phyloP scores from a whole-genome alignment of 1,284 basidiomycete genomes.

The Ustilago hordei region DNA sequence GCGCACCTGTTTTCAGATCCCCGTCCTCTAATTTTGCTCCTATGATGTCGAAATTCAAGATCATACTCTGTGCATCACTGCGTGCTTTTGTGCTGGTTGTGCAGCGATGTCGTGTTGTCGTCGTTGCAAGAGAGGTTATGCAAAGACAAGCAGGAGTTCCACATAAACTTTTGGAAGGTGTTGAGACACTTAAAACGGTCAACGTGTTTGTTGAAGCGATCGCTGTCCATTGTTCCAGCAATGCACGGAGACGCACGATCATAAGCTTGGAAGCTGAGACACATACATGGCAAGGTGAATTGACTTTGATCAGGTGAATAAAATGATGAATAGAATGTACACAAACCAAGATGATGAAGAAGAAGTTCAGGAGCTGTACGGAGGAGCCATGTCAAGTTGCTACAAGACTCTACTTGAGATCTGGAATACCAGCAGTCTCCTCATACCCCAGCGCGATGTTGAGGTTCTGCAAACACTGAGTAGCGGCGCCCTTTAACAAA shows the following conservation, averaged over 20 bases:
- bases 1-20: neutral
- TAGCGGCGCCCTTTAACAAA: conserved; percentile 95
- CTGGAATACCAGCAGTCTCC: conserved; percentile 84
- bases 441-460: conserved; percentile 94
- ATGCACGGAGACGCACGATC: no score
- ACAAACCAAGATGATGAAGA: neutral
- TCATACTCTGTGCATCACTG: neutral
- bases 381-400: neutral
- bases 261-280: no score
- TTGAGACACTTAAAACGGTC: no score
- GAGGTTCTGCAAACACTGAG: conserved; percentile 96
- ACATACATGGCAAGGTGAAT: no score
- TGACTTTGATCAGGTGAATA: neutral
- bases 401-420: conserved; percentile 24
- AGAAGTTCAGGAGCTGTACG: neutral
- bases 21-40: neutral
- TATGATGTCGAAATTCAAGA: conserved; percentile 11
- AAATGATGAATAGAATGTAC: neutral
- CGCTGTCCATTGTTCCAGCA: no score
- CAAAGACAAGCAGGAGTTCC: no score
- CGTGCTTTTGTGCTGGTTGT: neutral
- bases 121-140: neutral
- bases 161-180: no score
- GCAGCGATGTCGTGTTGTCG: neutral
- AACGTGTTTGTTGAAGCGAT: no score